phyloP scores from a whole-genome alignment of 2,329 filamentous ascomycete genomes.

The Fusarium equiseti region DNA sequence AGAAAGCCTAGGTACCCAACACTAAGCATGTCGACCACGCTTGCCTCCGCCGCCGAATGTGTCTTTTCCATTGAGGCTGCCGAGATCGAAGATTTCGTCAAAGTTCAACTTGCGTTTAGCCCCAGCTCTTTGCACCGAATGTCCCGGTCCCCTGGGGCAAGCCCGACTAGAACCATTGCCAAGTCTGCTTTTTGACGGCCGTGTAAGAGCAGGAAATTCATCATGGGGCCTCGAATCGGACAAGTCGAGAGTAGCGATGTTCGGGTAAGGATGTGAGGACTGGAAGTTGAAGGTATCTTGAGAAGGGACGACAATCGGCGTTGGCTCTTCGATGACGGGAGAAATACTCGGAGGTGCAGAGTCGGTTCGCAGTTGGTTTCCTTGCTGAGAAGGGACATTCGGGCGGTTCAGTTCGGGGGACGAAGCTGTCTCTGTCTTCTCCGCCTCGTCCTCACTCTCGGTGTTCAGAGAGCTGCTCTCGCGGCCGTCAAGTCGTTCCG shows the following conservation, averaged over 20 bases:
- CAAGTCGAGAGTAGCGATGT: constrained; percentile 70
- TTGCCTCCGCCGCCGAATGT: constrained; percentile 63
- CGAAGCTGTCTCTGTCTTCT: constrained; percentile 70
- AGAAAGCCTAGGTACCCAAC: constrained; percentile 1
- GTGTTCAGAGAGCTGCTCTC: constrained; percentile 65
- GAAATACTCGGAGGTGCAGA: constrained; percentile 46
- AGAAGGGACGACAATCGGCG: constrained; percentile 63
- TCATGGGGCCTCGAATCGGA: constrained; percentile 64
- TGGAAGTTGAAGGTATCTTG: constrained; percentile 78
- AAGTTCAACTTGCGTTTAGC: constrained; percentile 80
- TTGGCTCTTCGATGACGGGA: constrained; percentile 48
- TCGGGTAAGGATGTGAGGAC: constrained; percentile 70
- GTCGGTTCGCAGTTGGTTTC: constrained; percentile 44
- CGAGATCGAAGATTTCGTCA: constrained; percentile 78
- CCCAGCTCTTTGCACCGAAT: constrained; percentile 73
- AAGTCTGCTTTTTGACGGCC: constrained; percentile 49
- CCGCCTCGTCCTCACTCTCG: constrained; percentile 77
- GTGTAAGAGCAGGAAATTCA: constrained; percentile 45
- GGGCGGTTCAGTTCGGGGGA: constrained; percentile 69
- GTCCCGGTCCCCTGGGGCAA: constrained; percentile 49
- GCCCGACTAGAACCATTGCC: constrained; percentile 43
- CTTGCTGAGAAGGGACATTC: constrained; percentile 55
- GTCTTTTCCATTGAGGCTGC: constrained; percentile 74
- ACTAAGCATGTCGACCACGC: constrained; percentile 61
- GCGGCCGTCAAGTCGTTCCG: constrained; percentile 75